Evolutionary conservation across 2,329 filamentous ascomycete species (phyloP), one percentile per base, ranked within the genome.

Genomic region (Septoria linicola): DNA sequence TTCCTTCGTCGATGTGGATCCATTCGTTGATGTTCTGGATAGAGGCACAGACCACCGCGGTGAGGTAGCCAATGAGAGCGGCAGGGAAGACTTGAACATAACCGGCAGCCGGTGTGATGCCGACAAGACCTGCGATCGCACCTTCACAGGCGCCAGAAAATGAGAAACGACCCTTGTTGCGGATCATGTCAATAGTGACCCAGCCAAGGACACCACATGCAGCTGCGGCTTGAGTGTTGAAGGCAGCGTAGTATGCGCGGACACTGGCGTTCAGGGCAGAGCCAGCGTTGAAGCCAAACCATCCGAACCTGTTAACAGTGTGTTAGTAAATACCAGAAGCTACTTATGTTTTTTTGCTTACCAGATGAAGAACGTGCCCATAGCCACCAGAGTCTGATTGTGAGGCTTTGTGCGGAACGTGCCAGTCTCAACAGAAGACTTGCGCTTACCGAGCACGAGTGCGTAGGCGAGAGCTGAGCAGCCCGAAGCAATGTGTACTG

Each of bases 281-380:
- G 11, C 79, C 79, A 36, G 78, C 78, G 62, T 81, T 81, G 66
- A 81, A 81, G 1, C 78, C 79, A 53, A 80, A 77, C 79, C 79
- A 81, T 7, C 78, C 81, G 52, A 84, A 83, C 41, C 41, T 44
- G 41, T 8, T 8, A n/a, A 40, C 6, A 30, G 34, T 67, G 70
- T 74, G 1, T 40, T 49, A 14, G 54, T 84, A 83, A 77, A 77
- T 80, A 10, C n/a, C n/a, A n/a, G n/a, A n/a, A n/a, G n/a, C n/a
- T n/a, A n/a, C n/a, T n/a, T n/a, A n/a, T n/a, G n/a, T n/a, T n/a
- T n/a, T n/a, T n/a, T n/a, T n/a, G 77, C 81, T 53, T 84, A 83
- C 81, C 82, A 85, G 54, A 85, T 84, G 34, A 85, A 71, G 1
- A 83, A 72, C 1, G 82, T 85, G 2, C 82, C 82, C 3, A 85